Conservation (phyloP, 1,284 basidiomycete species). For the Leccinum fallax region DNA sequence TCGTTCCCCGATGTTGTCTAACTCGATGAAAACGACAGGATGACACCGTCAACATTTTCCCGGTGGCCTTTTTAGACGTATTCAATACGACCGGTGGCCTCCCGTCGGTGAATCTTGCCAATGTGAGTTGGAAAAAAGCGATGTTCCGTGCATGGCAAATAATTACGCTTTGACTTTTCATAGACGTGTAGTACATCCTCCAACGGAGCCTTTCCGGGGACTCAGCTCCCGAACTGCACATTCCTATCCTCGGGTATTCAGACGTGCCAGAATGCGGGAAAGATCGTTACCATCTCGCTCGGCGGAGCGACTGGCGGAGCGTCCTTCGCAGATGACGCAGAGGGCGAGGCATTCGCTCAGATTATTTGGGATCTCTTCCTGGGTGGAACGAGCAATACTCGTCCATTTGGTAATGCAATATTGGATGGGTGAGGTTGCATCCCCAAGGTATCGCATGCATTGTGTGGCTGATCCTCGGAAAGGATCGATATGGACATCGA, state of each 20-base stretch:
- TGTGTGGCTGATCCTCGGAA: conserved; percentile 3
- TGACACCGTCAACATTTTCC: conserved; percentile 41
- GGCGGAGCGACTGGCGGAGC: conserved; percentile 63
- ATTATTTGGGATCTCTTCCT: conserved; percentile 70
- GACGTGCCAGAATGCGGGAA: conserved; percentile 63
- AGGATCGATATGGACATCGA: conserved; percentile 72
- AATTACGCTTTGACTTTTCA: background rate
- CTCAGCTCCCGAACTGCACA: conserved; percentile 58
- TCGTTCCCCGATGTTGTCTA: background rate
- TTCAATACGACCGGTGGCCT: conserved; percentile 58
- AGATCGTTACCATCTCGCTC: conserved; percentile 65
- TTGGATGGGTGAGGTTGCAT: conserved; percentile 55
- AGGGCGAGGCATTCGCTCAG: conserved; percentile 56
- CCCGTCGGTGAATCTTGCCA: conserved; percentile 63
- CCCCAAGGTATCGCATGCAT: background rate
- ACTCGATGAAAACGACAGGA: conserved; percentile 8
- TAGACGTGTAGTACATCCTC: conserved; percentile 44
- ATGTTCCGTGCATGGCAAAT: background rate
- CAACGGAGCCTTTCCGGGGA: conserved; percentile 53
- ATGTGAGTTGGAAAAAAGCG: conserved; percentile 40
- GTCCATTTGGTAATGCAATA: conserved; percentile 65
- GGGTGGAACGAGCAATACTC: conserved; percentile 46
- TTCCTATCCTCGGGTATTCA: conserved; percentile 58
- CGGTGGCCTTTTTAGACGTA: conserved; percentile 60
- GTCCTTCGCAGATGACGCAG: conserved; percentile 49